These are phyloP conservation scores for Melaleuca quinquenervia DNA, from an alignment of 345 rosid species.

Conservation along the genomic window DNA sequence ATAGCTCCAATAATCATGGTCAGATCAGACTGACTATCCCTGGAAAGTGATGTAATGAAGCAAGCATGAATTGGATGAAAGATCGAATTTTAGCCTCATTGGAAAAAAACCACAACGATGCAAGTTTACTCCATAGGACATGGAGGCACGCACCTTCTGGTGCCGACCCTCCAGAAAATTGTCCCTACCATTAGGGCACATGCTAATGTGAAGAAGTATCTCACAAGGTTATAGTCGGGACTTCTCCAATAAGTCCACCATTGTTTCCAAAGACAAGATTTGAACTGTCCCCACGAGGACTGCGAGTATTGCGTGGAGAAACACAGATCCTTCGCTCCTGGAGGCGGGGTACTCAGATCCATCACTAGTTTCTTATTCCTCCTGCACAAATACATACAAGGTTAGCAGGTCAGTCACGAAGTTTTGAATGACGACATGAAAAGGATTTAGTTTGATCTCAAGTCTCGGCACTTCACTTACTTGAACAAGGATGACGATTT, in stretches of 20 bases:
- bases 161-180: conserved; percentile 25
- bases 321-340: conserved; percentile 20
- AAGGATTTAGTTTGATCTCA: not conserved
- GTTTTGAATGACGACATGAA: not conserved
- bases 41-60: not conserved
- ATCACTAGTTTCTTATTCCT: conserved; percentile 18
- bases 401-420: not conserved
- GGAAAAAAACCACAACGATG: not conserved
- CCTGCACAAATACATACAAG: not conserved
- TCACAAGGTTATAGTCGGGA: conserved; percentile 31
- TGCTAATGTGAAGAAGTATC: conserved; percentile 15
- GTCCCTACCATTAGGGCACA: conserved; percentile 18
- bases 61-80: not conserved
- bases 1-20: conserved; percentile 61
- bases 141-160: conserved; percentile 1
- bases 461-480: conserved; percentile 24
- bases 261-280: conserved; percentile 32
- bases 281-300: conserved; percentile 27
- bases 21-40: conserved; percentile 35
- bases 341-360: conserved; percentile 17
- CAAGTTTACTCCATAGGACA: not conserved
- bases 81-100: not conserved
- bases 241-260: conserved; percentile 36
- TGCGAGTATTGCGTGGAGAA: conserved; percentile 18
- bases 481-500: conserved; percentile 37